phyloP scores from a whole-genome alignment of 371 early-diverging fungal species.

The Batkoa obscura region DNA sequence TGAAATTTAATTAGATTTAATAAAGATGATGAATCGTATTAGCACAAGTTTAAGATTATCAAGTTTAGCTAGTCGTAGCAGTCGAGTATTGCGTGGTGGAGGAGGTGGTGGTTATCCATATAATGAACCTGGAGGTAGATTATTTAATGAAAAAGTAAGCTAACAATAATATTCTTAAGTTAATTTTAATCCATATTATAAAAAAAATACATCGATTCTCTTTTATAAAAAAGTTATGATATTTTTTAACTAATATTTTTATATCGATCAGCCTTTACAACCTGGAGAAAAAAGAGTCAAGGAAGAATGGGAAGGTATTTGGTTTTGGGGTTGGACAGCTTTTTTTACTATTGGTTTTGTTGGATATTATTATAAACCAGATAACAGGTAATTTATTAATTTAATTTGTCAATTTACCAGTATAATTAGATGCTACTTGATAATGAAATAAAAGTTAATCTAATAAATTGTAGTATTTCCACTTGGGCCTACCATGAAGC shows the following conservation, averaged over 20 bases:
- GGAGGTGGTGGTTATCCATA: conserved; percentile 14
- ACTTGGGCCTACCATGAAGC: conserved; percentile 22
- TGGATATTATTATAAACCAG: conserved; percentile 41
- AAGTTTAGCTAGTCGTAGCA: no score
- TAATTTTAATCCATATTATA: conserved; percentile 5
- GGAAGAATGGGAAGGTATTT: conserved; percentile 46
- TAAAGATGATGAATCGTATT: no score
- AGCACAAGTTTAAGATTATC: no score
- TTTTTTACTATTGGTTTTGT: conserved; percentile 26
- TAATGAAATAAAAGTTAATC: background rate
- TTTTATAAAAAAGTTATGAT: background rate
- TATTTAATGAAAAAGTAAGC: conserved; percentile 43
- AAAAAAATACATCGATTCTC: background rate
- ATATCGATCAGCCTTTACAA: conserved; percentile 16
- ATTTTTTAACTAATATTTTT: background rate
- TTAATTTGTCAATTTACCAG: background rate
- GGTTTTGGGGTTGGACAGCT: conserved; percentile 35
- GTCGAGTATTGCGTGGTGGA: background rate
- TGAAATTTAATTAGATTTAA: no score
- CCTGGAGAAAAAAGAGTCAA: conserved; percentile 32
- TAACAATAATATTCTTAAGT: background rate
- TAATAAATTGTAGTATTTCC: conserved; percentile 10
- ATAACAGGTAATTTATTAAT: conserved; percentile 25
- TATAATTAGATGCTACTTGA: background rate
- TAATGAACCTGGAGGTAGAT: conserved; percentile 40